Conservation (phyloP, 345 rosid species). For the Theobroma cacao region DNA sequence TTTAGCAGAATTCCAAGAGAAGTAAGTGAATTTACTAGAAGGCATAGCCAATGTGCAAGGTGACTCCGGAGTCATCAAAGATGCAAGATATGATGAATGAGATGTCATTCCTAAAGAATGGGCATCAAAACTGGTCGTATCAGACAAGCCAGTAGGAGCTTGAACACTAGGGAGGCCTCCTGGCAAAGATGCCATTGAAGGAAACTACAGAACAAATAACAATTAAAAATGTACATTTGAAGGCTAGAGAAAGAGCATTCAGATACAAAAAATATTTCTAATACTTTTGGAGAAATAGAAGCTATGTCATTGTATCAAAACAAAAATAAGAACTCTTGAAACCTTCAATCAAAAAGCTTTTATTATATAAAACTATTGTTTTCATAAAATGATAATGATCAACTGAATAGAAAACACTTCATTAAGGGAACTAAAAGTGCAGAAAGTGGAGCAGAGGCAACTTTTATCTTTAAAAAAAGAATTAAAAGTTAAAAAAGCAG, state of each 20-base stretch:
- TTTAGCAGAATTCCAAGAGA: not conserved
- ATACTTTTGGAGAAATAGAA: not conserved
- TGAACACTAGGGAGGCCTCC: slow-evolving; percentile 35
- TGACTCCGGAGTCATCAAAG: slow-evolving; percentile 28
- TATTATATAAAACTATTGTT: not conserved
- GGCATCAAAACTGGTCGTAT: slow-evolving; percentile 24
- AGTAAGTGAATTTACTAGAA: slow-evolving; percentile 34
- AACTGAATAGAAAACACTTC: not conserved
- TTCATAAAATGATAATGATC: not conserved
- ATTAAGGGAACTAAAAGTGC: not conserved
- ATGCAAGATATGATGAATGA: slow-evolving; percentile 34
- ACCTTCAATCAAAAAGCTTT: not conserved
- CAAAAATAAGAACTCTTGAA: not conserved
- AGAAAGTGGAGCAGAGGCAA: not conserved
- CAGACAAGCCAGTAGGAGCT: slow-evolving; percentile 26
- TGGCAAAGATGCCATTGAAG: slow-evolving; percentile 39
- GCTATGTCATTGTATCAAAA: not conserved
- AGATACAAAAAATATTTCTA: not conserved
- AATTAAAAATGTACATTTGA: not conserved
- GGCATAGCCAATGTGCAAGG: slow-evolving; percentile 26
- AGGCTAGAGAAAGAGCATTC: not conserved
- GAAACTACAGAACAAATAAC: slow-evolving; percentile 35
- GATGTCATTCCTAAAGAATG: slow-evolving; percentile 37
- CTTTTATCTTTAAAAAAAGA: not conserved
- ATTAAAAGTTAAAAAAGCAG: not conserved